Conservation (phyloP, 768 basidiomycete species). For the Suillus occidentalis region DNA sequence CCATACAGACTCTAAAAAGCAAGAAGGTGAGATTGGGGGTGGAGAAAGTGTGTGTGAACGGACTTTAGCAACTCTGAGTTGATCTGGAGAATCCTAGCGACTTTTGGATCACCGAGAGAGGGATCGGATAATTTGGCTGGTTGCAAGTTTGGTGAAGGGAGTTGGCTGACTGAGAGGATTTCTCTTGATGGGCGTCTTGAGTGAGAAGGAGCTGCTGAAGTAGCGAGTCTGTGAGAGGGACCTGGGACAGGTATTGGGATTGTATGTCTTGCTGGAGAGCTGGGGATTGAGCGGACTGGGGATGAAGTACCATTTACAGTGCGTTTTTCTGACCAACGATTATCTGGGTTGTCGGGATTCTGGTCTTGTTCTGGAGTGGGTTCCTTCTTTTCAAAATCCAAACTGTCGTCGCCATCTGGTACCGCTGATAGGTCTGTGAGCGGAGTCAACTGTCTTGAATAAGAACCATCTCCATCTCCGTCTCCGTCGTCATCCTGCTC, state of each 20-base stretch:
- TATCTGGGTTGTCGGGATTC: constrained; percentile 15
- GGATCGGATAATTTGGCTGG: constrained; percentile 13
- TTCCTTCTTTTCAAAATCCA: constrained; percentile 23
- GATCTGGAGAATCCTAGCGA: constrained; percentile 60
- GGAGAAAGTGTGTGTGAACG: constrained; percentile 19
- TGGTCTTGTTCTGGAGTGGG: constrained; percentile 17
- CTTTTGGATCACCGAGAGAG: constrained; percentile 45
- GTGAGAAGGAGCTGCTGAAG: constrained; percentile 24
- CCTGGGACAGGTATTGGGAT: constrained; percentile 19
- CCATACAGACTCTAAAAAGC: constrained; percentile 53
- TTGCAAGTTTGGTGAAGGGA: constrained; percentile 26
- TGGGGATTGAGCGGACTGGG: constrained; percentile 15
- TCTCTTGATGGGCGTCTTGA: constrained; percentile 28
- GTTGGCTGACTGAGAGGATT: constrained; percentile 28
- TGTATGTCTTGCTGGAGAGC: background rate
- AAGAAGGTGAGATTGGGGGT: constrained; percentile 9
- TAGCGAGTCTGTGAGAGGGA: constrained; percentile 18
- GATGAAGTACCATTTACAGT: constrained; percentile 23
- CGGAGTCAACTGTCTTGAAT: constrained; percentile 65
- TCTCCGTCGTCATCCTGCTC: constrained; percentile 40
- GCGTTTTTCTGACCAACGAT: constrained; percentile 17
- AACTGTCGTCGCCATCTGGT: constrained; percentile 51
- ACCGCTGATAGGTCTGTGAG: constrained; percentile 76
- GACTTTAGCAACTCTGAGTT: constrained; percentile 73
- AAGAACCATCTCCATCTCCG: constrained; percentile 40